Evolutionary conservation across 2,329 filamentous ascomycete species (phyloP), one percentile per base, ranked within the genome.

Genomic region (Dendrostoma leiphaemia): DNA sequence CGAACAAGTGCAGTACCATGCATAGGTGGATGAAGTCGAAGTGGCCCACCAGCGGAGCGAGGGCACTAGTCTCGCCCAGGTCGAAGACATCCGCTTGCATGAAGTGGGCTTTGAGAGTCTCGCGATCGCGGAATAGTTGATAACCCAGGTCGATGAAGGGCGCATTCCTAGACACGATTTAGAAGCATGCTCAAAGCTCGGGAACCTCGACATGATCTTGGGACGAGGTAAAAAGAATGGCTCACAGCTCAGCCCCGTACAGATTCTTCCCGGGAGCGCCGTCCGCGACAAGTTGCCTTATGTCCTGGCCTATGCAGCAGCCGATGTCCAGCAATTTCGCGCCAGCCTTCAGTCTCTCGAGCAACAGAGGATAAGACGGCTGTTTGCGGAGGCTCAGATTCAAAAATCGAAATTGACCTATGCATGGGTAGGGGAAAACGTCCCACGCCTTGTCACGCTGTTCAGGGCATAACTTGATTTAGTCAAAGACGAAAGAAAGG

Each of bases 221-320:
- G n/a, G n/a, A n/a, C n/a, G n/a, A n/a, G n/a, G n/a, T n/a, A n/a
- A n/a, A n/a, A n/a, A n/a, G n/a, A n/a, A n/a, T n/a, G n/a, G n/a
- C n/a, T n/a, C n/a, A n/a, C n/a, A 76, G 61, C 51, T 78, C 74
- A 13, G 65, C 64, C 19, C 73, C 74, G 53, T 65, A 66, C 2
- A 75, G 63, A 23, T 71, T 71, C 21, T 64, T 58, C 2, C 66
- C 56, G 1, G 72, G 72, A 3, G 65, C 72, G 6, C 73, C 73
- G 48, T 74, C 71, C 43, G 56, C 46, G 8, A 70, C 67, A 13
- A 77, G 64, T 56, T 74, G 72, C 19, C 76, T 72, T 41, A 77
- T 66, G 38, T 73, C 72, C 45, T 77, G 72, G 10, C 73, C 74
- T 49, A 77, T 69, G 59, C 73, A 76, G 63, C 74, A 76, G 6